Evolutionary conservation across 805 yeast species (phyloP).

Genomic region (Schwanniomyces sp.): DNA sequence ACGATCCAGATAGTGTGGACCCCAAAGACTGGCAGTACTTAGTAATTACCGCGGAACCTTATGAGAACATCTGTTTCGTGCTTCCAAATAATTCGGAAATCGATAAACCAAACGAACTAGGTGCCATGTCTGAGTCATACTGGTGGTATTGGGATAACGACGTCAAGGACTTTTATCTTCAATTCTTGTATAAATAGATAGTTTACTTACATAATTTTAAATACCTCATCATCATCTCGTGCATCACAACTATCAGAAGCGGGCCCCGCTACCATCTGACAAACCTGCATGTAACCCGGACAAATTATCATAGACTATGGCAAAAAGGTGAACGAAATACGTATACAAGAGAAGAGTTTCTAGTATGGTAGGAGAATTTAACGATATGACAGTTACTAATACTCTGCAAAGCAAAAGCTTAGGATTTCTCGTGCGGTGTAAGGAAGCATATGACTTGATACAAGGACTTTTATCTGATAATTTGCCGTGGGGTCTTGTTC

Average conservation of each 20-base stretch:
- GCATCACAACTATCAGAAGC: not conserved
- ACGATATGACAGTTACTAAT: not conserved
- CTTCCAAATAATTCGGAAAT: constrained; percentile 64
- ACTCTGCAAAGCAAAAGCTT: not conserved
- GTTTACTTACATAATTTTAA: not conserved
- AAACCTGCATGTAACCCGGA: not conserved
- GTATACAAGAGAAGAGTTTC: not conserved
- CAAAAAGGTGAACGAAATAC: not conserved
- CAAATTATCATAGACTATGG: not conserved
- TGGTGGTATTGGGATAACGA: constrained; percentile 81
- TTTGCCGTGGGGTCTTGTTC: constrained; percentile 25
- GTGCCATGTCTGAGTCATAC: constrained; percentile 30
- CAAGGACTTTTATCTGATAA: constrained; percentile 27
- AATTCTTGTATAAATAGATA: constrained; percentile 52
- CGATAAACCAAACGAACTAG: constrained; percentile 27
- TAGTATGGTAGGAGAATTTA: not conserved
- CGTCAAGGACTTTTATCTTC: constrained; percentile 66
- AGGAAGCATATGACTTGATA: constrained; percentile 32
- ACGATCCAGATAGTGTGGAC: constrained; percentile 16
- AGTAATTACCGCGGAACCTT: constrained; percentile 86
- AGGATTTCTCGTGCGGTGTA: constrained; percentile 21
- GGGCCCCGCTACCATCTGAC: not conserved
- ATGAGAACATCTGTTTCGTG: constrained; percentile 75
- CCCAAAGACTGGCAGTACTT: constrained; percentile 60
- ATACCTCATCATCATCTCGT: not conserved